Evolutionary conservation across 495 filamentous ascomycete genomes (phyloP).

Genomic region (Hyphodiscus hymeniophilus): DNA sequence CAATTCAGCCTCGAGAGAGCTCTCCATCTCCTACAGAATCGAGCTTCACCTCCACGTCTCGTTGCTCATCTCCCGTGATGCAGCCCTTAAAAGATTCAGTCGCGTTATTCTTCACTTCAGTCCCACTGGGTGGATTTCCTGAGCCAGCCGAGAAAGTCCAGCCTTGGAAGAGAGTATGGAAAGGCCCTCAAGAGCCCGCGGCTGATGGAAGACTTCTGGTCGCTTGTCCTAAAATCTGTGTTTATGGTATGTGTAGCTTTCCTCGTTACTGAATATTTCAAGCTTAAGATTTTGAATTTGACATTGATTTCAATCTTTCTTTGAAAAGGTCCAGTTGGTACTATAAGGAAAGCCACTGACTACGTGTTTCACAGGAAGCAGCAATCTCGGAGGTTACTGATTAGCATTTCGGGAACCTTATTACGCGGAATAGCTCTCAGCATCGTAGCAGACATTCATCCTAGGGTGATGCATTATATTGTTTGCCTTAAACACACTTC

Average conservation of each 20-base stretch:
- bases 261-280: no score
- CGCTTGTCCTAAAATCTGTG: slow-evolving; percentile 4
- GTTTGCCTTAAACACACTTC: no score
- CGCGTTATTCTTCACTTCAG: neutral
- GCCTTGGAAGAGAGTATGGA: slow-evolving; percentile 1
- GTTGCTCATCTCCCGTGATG: neutral
- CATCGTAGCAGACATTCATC: no score
- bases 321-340: no score
- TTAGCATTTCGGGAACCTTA: neutral
- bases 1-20: no score
- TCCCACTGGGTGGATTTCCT: neutral
- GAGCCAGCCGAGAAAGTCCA: neutral
- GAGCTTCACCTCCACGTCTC: neutral
- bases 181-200: neutral
- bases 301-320: no score
- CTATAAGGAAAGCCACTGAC: no score
- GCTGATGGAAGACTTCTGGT: slow-evolving; percentile 3
- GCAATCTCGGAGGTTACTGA: neutral
- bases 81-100: neutral
- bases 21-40: no score
- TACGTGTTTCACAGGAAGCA: neutral
- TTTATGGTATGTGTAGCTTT: slow-evolving; percentile 3
- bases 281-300: no score
- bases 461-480: neutral
- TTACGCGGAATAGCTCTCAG: no score